Conservation (phyloP, 352 stramenopile genomes). For the Thraustochytrium striatum region DNA sequence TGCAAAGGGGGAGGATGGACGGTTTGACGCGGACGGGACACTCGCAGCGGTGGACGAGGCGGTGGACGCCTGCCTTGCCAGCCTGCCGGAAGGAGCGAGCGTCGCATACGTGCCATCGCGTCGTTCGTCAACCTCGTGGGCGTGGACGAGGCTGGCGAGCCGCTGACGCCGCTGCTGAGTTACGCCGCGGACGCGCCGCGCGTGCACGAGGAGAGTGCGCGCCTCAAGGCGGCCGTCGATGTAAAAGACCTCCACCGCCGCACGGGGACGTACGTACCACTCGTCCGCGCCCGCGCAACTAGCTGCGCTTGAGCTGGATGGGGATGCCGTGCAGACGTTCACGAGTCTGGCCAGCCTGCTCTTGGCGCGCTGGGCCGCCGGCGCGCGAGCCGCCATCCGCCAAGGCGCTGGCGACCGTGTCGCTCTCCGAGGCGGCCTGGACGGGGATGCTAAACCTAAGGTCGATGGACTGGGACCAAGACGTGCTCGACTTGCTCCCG, state of each 20-base stretch:
- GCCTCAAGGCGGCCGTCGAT: conserved; percentile 50
- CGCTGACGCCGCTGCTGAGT: conserved; percentile 68
- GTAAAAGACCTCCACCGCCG: conserved; percentile 62
- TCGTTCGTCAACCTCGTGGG: conserved; percentile 89
- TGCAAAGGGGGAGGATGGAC: no score
- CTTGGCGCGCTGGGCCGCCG: conserved; percentile 73
- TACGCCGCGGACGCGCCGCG: conserved; percentile 66
- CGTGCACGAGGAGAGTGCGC: conserved; percentile 53
- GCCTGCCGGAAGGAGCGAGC: conserved; percentile 55
- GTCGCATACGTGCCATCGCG: conserved; percentile 78
- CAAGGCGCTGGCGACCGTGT: conserved; percentile 65
- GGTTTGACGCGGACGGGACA: conserved; percentile 56
- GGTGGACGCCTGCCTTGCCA: conserved; percentile 50
- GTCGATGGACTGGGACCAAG: conserved; percentile 72
- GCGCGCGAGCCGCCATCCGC: conserved; percentile 17
- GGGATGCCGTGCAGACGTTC: conserved; percentile 69
- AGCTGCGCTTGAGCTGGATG: conserved; percentile 64
- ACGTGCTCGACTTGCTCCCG: conserved; percentile 67
- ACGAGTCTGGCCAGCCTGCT: conserved; percentile 80
- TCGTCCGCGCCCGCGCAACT: conserved; percentile 82
- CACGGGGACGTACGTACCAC: conserved; percentile 64
- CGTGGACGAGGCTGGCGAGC: conserved; percentile 65
- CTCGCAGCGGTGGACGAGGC: neutral
- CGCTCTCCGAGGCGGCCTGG: conserved; percentile 88
- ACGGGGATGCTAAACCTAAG: conserved; percentile 85